Evolutionary conservation across 441 rosid genomes (phyloP), one percentile per base, ranked within the genome.

Genomic region (Erodium trifolium): DNA sequence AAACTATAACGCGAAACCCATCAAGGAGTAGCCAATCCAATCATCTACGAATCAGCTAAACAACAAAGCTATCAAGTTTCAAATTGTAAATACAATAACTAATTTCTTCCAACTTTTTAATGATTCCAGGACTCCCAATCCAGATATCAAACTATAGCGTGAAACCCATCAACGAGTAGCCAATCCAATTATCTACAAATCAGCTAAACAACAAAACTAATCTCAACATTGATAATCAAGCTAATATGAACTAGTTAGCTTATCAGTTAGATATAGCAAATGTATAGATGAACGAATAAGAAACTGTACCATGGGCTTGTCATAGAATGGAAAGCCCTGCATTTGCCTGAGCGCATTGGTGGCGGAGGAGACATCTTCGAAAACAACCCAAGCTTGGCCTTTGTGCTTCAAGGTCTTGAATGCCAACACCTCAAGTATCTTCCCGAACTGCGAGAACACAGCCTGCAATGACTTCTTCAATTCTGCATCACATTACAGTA

Each of bases 301-400:
- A n/a, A 45, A 45, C 51, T 45, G 51, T 45, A 45, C 51, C 99
- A 94, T 88, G 51, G 83, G 81, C 80, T 94, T 92, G 71, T 94
- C 93, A 66, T 94, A 94, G 78, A 94, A 92, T 63, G 94, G 98
- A 76, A 88, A 94, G 1, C 82, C 87, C 76, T 94, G 96, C 99
- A 94, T 94, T 74, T 87, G 84, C 71, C 87, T 71, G 19, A 94
- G 78, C 67, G 96, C 98, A 51, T 73, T 83, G 19, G 88, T 77
- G 27, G 98, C 97, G n/a, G 98, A 90, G 4, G 78, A 77, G 4
- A 82, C 83, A 66, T 90, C 88, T 73, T 92, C 93, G 63, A 94
- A 94, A 34, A 94, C 82, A 31, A 94, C 88, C 99, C 99, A 94
- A 79, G 98, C 97, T 82, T 94, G 98, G 3, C 99, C 99, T 79